Conservation (phyloP, 1,284 basidiomycete species). For the Trichosporon coremiiforme region DNA sequence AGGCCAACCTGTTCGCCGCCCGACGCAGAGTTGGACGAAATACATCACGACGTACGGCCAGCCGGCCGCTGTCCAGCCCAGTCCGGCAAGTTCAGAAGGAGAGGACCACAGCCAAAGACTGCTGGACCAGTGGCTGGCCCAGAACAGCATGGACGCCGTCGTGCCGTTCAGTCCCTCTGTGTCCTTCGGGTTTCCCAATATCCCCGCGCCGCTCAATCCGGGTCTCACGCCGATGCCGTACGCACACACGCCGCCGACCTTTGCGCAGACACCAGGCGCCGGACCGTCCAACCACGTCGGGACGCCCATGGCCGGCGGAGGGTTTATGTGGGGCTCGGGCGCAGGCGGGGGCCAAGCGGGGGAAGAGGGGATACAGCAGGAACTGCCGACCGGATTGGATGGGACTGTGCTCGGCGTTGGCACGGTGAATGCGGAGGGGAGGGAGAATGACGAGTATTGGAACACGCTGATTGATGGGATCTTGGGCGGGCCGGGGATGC, state of each 20-base stretch:
- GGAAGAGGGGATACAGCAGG: constrained; percentile 12
- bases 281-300: not conserved
- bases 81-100: constrained; percentile 30
- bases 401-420: constrained; percentile 27
- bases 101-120: constrained; percentile 55
- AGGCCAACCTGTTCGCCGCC: not conserved
- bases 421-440: constrained; percentile 16
- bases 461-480: constrained; percentile 54
- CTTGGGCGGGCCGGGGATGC: constrained; percentile 21
- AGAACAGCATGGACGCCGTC: constrained; percentile 34
- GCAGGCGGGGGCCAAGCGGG: no score
- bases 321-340: constrained; percentile 19
- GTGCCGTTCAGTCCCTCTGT: not conserved
- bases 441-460: constrained; percentile 56
- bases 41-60: constrained; percentile 21
- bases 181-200: not conserved
- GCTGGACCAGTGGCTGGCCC: constrained; percentile 55
- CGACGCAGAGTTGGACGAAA: constrained; percentile 25
- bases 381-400: constrained; percentile 24
- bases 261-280: no score
- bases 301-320: not conserved
- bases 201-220: not conserved
- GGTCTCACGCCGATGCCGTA: constrained; percentile 5
- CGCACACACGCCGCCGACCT: not conserved
- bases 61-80: constrained; percentile 25